phyloP scores from a whole-genome alignment of 2,329 filamentous ascomycete species.

The Aspergillus versicolor region DNA sequence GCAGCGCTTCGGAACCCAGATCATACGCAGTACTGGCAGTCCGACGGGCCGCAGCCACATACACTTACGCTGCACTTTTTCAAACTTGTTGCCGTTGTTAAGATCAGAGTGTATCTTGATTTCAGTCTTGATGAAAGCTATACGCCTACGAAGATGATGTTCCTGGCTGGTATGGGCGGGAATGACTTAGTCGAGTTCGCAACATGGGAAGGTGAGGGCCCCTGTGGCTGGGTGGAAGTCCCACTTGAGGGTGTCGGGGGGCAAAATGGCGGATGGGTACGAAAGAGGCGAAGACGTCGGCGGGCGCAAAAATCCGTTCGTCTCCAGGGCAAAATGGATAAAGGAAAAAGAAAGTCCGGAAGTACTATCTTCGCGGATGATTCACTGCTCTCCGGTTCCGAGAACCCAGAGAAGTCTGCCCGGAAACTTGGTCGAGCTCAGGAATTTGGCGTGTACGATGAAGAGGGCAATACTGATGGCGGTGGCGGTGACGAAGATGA shows the following conservation, averaged over 20 bases:
- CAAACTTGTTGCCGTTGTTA: constrained; percentile 52
- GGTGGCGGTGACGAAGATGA: constrained; percentile 25
- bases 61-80: constrained; percentile 64
- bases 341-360: constrained; percentile 18
- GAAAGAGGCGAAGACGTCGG: constrained; percentile 20
- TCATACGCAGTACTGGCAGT: constrained; percentile 63
- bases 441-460: constrained; percentile 23
- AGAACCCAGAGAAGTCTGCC: constrained; percentile 2
- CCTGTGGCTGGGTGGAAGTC: constrained; percentile 88
- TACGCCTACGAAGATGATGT: constrained; percentile 88
- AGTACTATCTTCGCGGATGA: constrained; percentile 11
- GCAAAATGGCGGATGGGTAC: constrained; percentile 32
- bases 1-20: constrained; percentile 59
- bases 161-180: constrained; percentile 84
- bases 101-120: constrained; percentile 66
- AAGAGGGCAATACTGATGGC: constrained; percentile 29
- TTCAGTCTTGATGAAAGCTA: constrained; percentile 94
- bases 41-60: constrained; percentile 65
- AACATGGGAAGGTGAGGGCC: constrained; percentile 73
- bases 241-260: constrained; percentile 64
- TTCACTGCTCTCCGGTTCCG: constrained; percentile 19
- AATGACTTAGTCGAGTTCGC: constrained; percentile 90
- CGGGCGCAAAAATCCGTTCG: constrained; percentile 1
- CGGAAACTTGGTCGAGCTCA: constrained; percentile 27
- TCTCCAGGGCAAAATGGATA: constrained; percentile 11